These are phyloP conservation scores for Acanthamoeba castellanii DNA, from an alignment of 208 protist genomes.

Conservation along the genomic window DNA sequence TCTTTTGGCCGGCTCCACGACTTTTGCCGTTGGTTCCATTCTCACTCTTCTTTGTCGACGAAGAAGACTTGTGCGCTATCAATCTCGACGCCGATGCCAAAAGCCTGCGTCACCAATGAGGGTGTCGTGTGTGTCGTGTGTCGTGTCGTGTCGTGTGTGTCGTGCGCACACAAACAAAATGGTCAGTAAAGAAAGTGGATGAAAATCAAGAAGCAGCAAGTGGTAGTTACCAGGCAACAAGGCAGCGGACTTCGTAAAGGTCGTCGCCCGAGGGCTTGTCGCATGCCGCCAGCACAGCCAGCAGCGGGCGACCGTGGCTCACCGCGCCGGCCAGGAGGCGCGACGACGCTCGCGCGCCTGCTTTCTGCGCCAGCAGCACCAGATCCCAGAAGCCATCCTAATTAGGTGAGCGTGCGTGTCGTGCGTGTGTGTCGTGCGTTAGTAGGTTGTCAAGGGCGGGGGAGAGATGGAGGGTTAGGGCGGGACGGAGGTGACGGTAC, in stretches of 20 bases:
- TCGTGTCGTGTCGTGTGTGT: neutral
- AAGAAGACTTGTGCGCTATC: neutral
- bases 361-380: conserved; percentile 1
- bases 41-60: too few relatives aligned
- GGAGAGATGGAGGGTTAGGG: neutral
- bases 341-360: neutral
- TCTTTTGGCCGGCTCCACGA: neutral
- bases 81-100: neutral
- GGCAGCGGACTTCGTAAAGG: neutral
- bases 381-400: conserved; percentile 42
- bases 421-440: neutral
- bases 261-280: conserved; percentile 5
- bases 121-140: too few relatives aligned
- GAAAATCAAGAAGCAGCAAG: neutral
- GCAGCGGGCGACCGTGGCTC: conserved; percentile 21
- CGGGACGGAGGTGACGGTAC: neutral
- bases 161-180: neutral
- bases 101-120: neutral
- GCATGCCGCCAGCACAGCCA: conserved; percentile 32
- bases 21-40: neutral
- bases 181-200: neutral
- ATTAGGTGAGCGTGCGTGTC: neutral
- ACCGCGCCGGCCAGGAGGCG: conserved; percentile 1
- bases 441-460: neutral
- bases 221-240: neutral